Evolutionary conservation across 2,329 filamentous ascomycete species (phyloP).

Genomic region (Canariomyces notabilis): DNA sequence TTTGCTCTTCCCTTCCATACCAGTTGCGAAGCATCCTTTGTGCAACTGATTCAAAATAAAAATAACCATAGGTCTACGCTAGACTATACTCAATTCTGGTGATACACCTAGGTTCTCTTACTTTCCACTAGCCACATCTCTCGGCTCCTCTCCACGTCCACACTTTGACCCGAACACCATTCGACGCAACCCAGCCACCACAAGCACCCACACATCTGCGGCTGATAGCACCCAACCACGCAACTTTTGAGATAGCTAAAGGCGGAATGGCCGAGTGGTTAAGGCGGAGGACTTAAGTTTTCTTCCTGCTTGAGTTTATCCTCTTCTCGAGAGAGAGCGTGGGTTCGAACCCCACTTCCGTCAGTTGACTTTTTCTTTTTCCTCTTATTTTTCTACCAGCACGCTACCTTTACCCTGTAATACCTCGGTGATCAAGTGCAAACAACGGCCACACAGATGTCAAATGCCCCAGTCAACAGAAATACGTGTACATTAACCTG

Average conservation of each 20-base stretch:
- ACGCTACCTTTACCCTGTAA: background rate
- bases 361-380: slow-evolving; percentile 16
- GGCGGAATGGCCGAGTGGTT: slow-evolving; percentile 22
- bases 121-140: too few relatives aligned
- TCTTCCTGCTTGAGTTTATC: slow-evolving; percentile 17
- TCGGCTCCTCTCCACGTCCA: background rate
- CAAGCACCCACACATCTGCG: background rate
- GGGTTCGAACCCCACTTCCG: slow-evolving; percentile 22
- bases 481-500: background rate
- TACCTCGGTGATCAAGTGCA: too few relatives aligned
- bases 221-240: slow-evolving; percentile 8
- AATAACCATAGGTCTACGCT: too few relatives aligned
- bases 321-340: slow-evolving; percentile 23
- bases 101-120: too few relatives aligned
- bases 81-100: too few relatives aligned
- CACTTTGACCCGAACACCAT: background rate
- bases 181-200: background rate
- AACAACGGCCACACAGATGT: background rate
- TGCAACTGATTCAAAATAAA: background rate
- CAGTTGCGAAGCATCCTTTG: background rate
- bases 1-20: background rate
- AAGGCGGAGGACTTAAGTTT: slow-evolving; percentile 23
- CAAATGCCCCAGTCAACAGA: background rate
- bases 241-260: slow-evolving; percentile 1
- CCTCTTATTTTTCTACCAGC: background rate